phyloP scores from a whole-genome alignment of 192 early-diverging fungal species.

The Cetraspora pellucida region DNA sequence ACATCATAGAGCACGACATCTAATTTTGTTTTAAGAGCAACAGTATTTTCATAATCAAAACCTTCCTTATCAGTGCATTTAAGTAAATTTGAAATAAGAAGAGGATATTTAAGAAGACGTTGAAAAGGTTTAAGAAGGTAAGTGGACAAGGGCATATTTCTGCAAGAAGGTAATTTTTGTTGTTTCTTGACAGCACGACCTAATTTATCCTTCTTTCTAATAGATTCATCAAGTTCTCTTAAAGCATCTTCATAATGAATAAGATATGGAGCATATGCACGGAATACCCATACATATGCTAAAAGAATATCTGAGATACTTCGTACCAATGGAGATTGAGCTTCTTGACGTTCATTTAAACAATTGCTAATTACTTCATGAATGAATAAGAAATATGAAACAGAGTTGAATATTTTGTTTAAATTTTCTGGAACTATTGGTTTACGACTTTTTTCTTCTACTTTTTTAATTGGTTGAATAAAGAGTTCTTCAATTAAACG shows the following conservation, averaged over 20 bases:
- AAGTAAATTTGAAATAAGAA: slow-evolving; percentile 57
- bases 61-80: slow-evolving; percentile 40
- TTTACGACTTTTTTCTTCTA: slow-evolving; percentile 36
- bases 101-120: slow-evolving; percentile 63
- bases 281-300: slow-evolving; percentile 50
- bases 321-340: slow-evolving; percentile 56
- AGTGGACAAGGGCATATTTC: slow-evolving; percentile 56
- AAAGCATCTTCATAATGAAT: slow-evolving; percentile 62
- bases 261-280: slow-evolving; percentile 55
- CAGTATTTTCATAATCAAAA: slow-evolving; percentile 36
- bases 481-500: slow-evolving; percentile 66
- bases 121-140: slow-evolving; percentile 62
- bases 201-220: slow-evolving; percentile 51
- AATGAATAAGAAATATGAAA: slow-evolving; percentile 54
- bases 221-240: slow-evolving; percentile 48
- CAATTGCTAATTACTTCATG: slow-evolving; percentile 52
- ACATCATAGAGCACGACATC: slow-evolving; percentile 35
- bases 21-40: slow-evolving; percentile 34
- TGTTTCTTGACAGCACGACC: slow-evolving; percentile 52
- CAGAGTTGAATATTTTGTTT: slow-evolving; percentile 55
- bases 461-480: slow-evolving; percentile 43
- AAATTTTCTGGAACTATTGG: slow-evolving; percentile 48
- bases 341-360: slow-evolving; percentile 57
- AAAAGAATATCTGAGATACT: slow-evolving; percentile 56
- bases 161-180: slow-evolving; percentile 51